Conservation (phyloP, 1,139 yeast species). For the Chernovozyma aurita region DNA sequence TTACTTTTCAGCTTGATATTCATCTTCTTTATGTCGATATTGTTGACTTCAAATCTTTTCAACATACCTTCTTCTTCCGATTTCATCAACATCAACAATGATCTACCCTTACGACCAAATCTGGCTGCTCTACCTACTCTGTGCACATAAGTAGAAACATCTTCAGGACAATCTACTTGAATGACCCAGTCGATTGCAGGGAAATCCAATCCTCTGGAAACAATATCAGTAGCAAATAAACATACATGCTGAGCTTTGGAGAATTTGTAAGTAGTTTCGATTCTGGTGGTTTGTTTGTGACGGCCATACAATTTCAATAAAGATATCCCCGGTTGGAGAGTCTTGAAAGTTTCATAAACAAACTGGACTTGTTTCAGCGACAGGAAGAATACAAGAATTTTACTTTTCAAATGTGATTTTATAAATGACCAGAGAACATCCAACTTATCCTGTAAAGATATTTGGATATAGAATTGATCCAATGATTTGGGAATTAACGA, state of each 20-base stretch:
- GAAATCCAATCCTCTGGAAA: conserved; percentile 95
- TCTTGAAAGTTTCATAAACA: conserved; percentile 86
- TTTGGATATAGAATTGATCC: conserved; percentile 75
- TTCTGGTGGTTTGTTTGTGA: conserved; percentile 89
- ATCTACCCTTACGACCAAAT: conserved; percentile 84
- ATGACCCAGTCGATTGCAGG: conserved; percentile 98
- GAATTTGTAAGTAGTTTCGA: conserved; percentile 84
- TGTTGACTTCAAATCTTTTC: conserved; percentile 54
- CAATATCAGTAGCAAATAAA: conserved; percentile 92
- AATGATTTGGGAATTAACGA: conserved; percentile 75
- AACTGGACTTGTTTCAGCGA: conserved; percentile 95
- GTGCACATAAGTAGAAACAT: conserved; percentile 90
- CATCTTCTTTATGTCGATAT: conserved; percentile 67
- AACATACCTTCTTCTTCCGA: conserved; percentile 78
- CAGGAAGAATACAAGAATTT: conserved; percentile 83
- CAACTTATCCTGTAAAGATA: conserved; percentile 74
- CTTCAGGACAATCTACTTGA: conserved; percentile 96
- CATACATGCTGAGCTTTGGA: conserved; percentile 84
- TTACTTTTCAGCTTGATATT: conserved; percentile 74
- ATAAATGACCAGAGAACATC: conserved; percentile 87
- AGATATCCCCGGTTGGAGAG: conserved; percentile 94
- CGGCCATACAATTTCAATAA: conserved; percentile 90
- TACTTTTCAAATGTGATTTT: conserved; percentile 79
- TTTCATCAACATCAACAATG: conserved; percentile 78
- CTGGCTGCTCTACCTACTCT: conserved; percentile 97